phyloP scores from a whole-genome alignment of 169 alveolate species.

The Plasmodium cynomolgi region DNA sequence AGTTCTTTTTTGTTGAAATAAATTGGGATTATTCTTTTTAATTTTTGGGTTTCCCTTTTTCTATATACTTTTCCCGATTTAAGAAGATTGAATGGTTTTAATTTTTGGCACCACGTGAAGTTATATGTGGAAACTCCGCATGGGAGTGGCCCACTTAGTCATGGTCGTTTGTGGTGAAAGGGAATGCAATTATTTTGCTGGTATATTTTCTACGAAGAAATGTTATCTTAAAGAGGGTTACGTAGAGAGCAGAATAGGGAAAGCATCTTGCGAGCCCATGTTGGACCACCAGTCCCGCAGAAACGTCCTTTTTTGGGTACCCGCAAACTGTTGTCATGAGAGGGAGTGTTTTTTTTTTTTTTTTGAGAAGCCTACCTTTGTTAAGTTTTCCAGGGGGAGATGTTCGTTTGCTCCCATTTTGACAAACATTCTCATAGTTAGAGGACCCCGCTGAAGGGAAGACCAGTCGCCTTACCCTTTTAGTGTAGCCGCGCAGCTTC shows the following conservation, averaged over 20 bases:
- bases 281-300: background rate
- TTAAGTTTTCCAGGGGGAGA: background rate
- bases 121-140: background rate
- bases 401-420: background rate
- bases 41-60: background rate
- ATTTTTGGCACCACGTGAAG: background rate
- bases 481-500: background rate
- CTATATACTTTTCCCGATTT: background rate
- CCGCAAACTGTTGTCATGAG: background rate
- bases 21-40: background rate
- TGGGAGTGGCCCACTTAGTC: background rate
- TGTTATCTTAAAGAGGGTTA: too few species aligned
- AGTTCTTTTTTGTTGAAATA: background rate
- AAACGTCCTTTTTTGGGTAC: background rate
- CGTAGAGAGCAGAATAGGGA: background rate
- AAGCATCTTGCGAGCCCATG: background rate
- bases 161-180: background rate
- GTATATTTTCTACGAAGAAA: too few species aligned
- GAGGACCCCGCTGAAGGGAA: background rate
- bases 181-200: background rate
- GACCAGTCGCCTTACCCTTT: background rate
- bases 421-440: background rate
- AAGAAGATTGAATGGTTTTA: background rate
- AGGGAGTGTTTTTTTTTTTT: background rate
- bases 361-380: background rate